These are phyloP conservation scores for Cercospora nicotianae DNA, from an alignment of 2,329 filamentous ascomycete genomes.

Conservation along the genomic window DNA sequence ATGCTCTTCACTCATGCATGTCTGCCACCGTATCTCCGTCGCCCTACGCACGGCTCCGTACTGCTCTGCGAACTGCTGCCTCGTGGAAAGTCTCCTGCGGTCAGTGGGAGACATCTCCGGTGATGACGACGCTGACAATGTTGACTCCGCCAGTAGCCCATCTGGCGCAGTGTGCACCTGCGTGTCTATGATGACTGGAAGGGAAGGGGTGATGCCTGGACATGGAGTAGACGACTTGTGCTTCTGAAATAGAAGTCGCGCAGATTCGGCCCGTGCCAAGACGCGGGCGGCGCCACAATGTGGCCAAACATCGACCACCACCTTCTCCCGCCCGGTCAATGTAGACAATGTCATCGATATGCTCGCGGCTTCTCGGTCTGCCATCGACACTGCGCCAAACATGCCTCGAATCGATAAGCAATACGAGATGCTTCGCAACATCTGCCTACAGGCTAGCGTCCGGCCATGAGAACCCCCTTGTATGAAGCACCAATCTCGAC, in stretches of 20 bases:
- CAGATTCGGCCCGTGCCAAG: background rate
- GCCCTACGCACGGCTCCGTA: too few species aligned
- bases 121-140: background rate
- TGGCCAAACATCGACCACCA: background rate
- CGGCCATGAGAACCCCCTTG: conserved; percentile 83
- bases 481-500: conserved; percentile 43
- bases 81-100: background rate
- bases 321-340: background rate
- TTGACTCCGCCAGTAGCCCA: background rate
- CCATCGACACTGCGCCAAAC: conserved; percentile 15
- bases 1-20: background rate
- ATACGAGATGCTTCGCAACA: conserved; percentile 54
- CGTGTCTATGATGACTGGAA: background rate
- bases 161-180: background rate
- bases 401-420: background rate
- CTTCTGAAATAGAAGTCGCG: background rate
- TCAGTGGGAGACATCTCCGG: background rate
- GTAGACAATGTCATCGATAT: conserved; percentile 12
- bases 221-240: background rate
- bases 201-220: background rate
- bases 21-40: too few species aligned
- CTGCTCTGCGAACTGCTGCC: background rate
- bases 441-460: conserved; percentile 45
- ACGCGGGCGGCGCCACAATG: background rate
- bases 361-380: conserved; percentile 11